Evolutionary conservation across 2,329 filamentous ascomycete genomes (phyloP), one percentile per base, ranked within the genome.

Genomic region (Trichoderma lentiforme): DNA sequence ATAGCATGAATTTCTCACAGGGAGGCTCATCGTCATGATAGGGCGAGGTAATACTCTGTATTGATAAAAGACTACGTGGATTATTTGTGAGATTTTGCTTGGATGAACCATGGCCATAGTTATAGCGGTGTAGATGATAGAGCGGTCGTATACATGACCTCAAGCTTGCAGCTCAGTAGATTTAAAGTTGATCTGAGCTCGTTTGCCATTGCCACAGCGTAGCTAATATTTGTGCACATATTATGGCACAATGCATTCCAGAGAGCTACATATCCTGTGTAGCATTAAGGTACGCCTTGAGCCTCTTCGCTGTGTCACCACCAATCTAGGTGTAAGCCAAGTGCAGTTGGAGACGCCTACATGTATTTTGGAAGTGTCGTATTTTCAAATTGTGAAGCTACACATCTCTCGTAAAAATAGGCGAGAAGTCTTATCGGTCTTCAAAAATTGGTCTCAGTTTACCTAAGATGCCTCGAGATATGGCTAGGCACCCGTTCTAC

Each of bases 1-100:
- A 98, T 82, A 97, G 92, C 81, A 93, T 99, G 91, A 95, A 95
- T 76, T 97, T 98, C 77, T 85, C 87, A 12, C 79, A 82, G 65
- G 77, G 76, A 14, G 75, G 74, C n/a, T 57, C 70, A 6, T 74
- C 75, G 4, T 74, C 66, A 72, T 72, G 30, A 68, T 8, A 61
- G 6, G 3, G 11, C 12, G 18, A 51, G 18, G 36, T 2, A 26
- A 12, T 9, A 28, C 3, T 43, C 6, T 11, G 7, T 9, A 6
- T 30, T 24, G 3, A 1, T 6, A 47, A 7, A n/a, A 15, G 9
- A 6, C 1, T 24, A 24, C 5, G 3, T 58, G 34, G 3, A 28
- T 47, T 32, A 30, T 34, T n/a, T 5, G 9, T 43, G 3, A 3
- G 15, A n/a, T 24, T 21, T 32, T 32, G n/a, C 26, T 4, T 28